Conservation (phyloP, 495 filamentous ascomycete species). For the Talaromyces thailandensis region DNA sequence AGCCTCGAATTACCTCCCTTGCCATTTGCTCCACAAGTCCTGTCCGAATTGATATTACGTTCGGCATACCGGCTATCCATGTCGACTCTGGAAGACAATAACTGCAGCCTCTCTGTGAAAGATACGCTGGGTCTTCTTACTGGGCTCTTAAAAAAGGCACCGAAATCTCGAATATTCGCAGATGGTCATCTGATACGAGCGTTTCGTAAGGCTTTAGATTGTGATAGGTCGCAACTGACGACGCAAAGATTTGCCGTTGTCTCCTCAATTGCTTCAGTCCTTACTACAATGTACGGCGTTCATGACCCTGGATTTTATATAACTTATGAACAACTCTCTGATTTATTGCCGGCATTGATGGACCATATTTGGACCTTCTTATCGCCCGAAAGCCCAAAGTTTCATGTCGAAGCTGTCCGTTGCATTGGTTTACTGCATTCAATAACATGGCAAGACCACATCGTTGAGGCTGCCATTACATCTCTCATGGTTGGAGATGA, state of each 20-base stretch:
- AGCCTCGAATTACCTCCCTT: conserved; percentile 36
- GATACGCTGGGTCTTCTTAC: conserved; percentile 42
- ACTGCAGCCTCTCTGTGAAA: conserved; percentile 22
- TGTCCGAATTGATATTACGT: conserved; percentile 53
- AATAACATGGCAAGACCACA: conserved; percentile 44
- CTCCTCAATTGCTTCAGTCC: conserved; percentile 51
- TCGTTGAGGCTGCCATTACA: conserved; percentile 73
- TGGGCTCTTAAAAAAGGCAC: conserved; percentile 49
- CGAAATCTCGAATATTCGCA: conserved; percentile 42
- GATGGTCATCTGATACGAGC: conserved; percentile 45
- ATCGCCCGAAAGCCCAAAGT: conserved; percentile 72
- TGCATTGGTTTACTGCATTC: conserved; percentile 79
- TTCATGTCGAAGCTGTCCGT: conserved; percentile 85
- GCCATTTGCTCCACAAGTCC: conserved; percentile 47
- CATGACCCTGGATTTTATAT: conserved; percentile 39
- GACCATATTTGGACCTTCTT: conserved; percentile 68
- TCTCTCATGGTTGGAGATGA: conserved; percentile 54
- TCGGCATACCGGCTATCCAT: conserved; percentile 49
- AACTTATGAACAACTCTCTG: conserved; percentile 47
- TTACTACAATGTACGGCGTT: conserved; percentile 53
- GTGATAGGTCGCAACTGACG: conserved; percentile 14
- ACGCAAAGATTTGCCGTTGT: conserved; percentile 32
- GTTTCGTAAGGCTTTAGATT: conserved; percentile 30
- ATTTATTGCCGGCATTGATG: conserved; percentile 59
- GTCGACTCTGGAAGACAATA: conserved; percentile 18